Percentiles rank a stretch among this genome's conserved stretches.
Evolutionary conservation across 2,329 filamentous ascomycete genomes (phyloP).

Genomic region (Dactylellina sp.): DNA sequence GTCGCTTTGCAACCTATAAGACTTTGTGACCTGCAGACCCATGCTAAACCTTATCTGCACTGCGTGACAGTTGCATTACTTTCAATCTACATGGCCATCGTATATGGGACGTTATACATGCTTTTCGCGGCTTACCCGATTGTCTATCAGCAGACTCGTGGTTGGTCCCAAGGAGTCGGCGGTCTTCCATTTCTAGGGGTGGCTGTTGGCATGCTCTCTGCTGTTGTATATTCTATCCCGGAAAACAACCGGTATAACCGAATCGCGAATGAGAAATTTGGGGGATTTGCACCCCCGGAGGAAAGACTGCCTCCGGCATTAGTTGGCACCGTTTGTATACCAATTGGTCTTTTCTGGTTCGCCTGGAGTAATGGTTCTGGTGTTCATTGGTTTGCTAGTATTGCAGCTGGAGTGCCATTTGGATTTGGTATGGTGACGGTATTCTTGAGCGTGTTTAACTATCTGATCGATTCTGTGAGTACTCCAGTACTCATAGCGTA

Average conservation of each 20-base stretch:
- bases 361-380: conserved; percentile 73
- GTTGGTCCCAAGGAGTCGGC: conserved; percentile 72
- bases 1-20: background rate
- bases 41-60: background rate
- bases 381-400: conserved; percentile 70
- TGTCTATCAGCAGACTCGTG: conserved; percentile 73
- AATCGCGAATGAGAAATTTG: conserved; percentile 65
- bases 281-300: conserved; percentile 74
- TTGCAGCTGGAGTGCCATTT: conserved; percentile 69
- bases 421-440: conserved; percentile 73
- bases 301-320: conserved; percentile 74
- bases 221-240: conserved; percentile 69
- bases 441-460: conserved; percentile 75
- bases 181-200: conserved; percentile 77
- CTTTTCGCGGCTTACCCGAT: conserved; percentile 74
- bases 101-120: conserved; percentile 70
- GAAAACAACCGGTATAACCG: conserved; percentile 71
- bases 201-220: conserved; percentile 73
- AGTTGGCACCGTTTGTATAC: conserved; percentile 73
- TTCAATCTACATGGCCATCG: conserved; percentile 74
- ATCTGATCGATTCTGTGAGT: conserved; percentile 72
- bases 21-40: background rate
- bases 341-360: conserved; percentile 75
- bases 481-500: conserved; percentile 59
- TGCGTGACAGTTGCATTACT: conserved; percentile 71